Conservation (phyloP, 352 stramenopile species). For the Phytophthora sp. region DNA sequence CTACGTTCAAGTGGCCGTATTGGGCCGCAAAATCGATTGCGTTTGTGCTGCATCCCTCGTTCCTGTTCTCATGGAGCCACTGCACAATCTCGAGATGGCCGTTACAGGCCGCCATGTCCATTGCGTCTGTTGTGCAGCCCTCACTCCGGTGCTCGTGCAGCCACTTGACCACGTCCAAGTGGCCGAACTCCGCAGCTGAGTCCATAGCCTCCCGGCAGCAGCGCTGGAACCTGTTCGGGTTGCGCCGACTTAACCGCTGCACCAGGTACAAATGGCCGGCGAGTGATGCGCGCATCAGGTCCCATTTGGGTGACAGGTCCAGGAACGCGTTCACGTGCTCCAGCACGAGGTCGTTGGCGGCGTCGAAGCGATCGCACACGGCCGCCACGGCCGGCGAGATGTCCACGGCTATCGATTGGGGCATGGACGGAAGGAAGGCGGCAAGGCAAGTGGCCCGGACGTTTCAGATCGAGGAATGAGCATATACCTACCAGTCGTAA, state of each 20-base stretch:
- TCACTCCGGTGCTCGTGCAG: conserved; percentile 52
- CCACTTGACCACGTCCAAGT: conserved; percentile 64
- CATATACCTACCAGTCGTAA: background rate
- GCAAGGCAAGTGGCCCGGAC: background rate
- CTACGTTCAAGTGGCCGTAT: conserved; percentile 59
- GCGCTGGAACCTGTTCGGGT: conserved; percentile 46
- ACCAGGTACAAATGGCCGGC: conserved; percentile 57
- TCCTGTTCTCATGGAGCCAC: conserved; percentile 66
- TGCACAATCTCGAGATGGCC: conserved; percentile 59
- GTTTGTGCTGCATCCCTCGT: conserved; percentile 59
- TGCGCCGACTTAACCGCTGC: conserved; percentile 46
- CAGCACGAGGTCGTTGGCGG: conserved; percentile 57
- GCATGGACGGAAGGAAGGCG: too few species aligned
- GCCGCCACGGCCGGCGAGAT: conserved; percentile 59
- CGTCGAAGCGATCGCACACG: conserved; percentile 53
- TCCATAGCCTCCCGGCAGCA: conserved; percentile 71
- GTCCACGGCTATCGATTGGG: too few species aligned
- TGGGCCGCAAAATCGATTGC: conserved; percentile 76
- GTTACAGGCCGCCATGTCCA: conserved; percentile 68
- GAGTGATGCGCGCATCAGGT: conserved; percentile 58
- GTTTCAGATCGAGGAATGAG: conserved; percentile 27
- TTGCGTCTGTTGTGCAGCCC: conserved; percentile 71
- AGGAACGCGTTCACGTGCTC: conserved; percentile 58
- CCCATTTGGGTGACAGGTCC: conserved; percentile 59
- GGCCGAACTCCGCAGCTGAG: conserved; percentile 65